phyloP scores from a whole-genome alignment of 306 rosid species.

The Hippophae rhamnoides region DNA sequence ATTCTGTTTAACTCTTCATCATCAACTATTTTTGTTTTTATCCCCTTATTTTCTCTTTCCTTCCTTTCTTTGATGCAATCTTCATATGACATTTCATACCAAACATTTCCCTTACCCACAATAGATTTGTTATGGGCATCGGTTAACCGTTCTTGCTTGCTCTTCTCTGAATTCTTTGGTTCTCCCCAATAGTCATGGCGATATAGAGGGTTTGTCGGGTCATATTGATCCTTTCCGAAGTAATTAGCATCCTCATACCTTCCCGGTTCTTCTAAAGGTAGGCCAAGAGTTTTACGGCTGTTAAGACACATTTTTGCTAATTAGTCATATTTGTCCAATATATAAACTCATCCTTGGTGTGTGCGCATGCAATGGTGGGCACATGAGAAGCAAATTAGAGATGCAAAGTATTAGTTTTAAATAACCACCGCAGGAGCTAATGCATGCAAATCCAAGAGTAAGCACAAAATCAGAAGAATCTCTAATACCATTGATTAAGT shows the following conservation, averaged over 20 bases:
- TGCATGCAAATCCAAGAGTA: too few relatives aligned
- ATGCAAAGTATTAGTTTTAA: too few relatives aligned
- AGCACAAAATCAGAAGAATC: too few relatives aligned
- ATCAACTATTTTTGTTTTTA: conserved; percentile 10
- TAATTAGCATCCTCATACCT: conserved; percentile 63
- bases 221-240: conserved; percentile 68
- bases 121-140: conserved; percentile 81
- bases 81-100: conserved; percentile 75
- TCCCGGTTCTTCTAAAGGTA: conserved; percentile 96
- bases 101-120: conserved; percentile 57
- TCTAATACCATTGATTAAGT: too few relatives aligned
- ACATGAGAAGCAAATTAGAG: too few relatives aligned
- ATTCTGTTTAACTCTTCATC: conserved; percentile 19
- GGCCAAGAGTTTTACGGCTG: conserved; percentile 78
- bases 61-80: conserved; percentile 46
- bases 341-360: too few relatives aligned
- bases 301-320: not conserved
- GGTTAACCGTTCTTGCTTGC: conserved; percentile 60
- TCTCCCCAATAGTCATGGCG: conserved; percentile 96
- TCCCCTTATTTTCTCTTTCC: conserved; percentile 46
- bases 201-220: conserved; percentile 70
- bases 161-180: conserved; percentile 91
- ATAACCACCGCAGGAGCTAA: too few relatives aligned
- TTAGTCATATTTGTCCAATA: too few relatives aligned
- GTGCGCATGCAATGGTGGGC: too few relatives aligned